Evolutionary conservation across 1,139 yeast genomes (phyloP), one percentile per base, ranked within the genome.

Genomic region (Lodderomyces metapsilosis): DNA sequence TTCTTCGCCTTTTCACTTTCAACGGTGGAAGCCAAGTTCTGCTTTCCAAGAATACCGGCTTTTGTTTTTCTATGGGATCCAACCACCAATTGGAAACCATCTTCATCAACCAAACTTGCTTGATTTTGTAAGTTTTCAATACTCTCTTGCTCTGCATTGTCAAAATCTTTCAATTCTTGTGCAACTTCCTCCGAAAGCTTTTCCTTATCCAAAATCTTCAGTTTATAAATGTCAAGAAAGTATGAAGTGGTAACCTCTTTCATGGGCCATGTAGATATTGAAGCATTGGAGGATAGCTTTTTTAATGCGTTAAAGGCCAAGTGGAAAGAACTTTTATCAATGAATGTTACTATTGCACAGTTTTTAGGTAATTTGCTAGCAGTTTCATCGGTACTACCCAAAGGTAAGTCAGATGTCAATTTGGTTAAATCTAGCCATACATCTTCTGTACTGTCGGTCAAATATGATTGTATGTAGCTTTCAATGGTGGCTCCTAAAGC

Each of bases 61-160:
- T 80, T 82, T 2, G 94, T 83, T 70, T 87, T 88, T 49, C 95
- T 78, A 59, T 87, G 91, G 38, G 85, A 74, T 6, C 95, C 91
- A 23, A 88, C 95, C 40, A 91, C 98, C 56, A 87, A 66, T 0
- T 95, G 88, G 64, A 91, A 91, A 2, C 97, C 98, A 58, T 91
- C 97, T 50, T 86, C 96, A 59, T 91, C 98, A 8, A 87, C 92
- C 25, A 82, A 60, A 38, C 76, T 74, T 27, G 78, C 69, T 66
- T 76, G 73, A 36, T 66, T 59, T 56, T 77, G 74, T 43, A 83
- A 74, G 37, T 81, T 80, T 25, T 79, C 80, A 34, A 71, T 74
- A 5, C 85, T 80, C 42, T 76, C 80, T 48, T 74, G 77, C 57
- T 92, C 98, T 20, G 83, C 80, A 43, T 72, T 65, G 53, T 84